A percentile compares a stretch with the other conserved stretches of the same genome.
phyloP scores from a whole-genome alignment of 164 flowering plant genomes.

The Dillenia suffruticosa region DNA sequence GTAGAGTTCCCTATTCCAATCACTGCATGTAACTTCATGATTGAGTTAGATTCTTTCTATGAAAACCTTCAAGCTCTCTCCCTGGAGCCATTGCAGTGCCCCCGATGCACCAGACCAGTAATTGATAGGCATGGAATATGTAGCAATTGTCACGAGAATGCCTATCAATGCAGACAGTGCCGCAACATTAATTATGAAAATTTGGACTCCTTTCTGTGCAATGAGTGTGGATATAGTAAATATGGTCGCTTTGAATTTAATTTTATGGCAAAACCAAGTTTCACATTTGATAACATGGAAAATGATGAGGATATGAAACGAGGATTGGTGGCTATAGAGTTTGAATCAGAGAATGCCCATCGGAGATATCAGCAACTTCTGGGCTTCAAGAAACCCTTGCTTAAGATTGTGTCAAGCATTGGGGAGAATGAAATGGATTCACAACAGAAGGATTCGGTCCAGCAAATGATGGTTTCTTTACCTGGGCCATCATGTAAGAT shows the following conservation, averaged over 20 bases:
- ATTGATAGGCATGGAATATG: slow-evolving; percentile 99
- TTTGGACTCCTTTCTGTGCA: slow-evolving; percentile 94
- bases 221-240: slow-evolving; percentile 99
- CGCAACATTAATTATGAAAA: slow-evolving; percentile 98
- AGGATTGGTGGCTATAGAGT: slow-evolving; percentile 96
- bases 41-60: slow-evolving; percentile 96
- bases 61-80: slow-evolving; percentile 98
- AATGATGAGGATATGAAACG: slow-evolving; percentile 99
- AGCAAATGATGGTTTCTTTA: slow-evolving; percentile 99
- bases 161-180: slow-evolving; percentile 99
- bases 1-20: slow-evolving; percentile 97
- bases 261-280: slow-evolving; percentile 98
- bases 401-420: slow-evolving; percentile 94
- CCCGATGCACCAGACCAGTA: slow-evolving; percentile 95
- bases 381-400: slow-evolving; percentile 96
- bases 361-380: slow-evolving; percentile 95
- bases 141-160: slow-evolving; percentile 97
- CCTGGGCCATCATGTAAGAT: slow-evolving; percentile 98
- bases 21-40: slow-evolving; percentile 99
- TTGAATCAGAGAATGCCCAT: slow-evolving; percentile 99
- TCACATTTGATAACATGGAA: slow-evolving; percentile 95
- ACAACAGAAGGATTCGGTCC: slow-evolving; percentile 96
- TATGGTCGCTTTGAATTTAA: slow-evolving; percentile 99
- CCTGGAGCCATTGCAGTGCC: slow-evolving; percentile 96
- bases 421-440: slow-evolving; percentile 98